Percentiles rank a stretch among this genome's conserved stretches.
phyloP scores from a whole-genome alignment of 352 stramenopile genomes.

The Peronospora belbahrii region DNA sequence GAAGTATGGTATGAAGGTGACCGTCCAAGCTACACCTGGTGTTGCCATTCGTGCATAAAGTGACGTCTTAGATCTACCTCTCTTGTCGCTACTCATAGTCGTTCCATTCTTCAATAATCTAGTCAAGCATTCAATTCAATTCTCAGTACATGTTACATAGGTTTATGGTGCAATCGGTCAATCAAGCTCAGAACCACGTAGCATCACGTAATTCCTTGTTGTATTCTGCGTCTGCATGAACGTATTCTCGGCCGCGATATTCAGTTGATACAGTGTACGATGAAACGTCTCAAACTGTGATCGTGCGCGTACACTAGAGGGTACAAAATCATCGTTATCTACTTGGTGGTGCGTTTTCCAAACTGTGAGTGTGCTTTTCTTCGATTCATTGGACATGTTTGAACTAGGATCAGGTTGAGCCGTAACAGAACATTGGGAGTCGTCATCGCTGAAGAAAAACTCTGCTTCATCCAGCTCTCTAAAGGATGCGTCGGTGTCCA shows the following conservation, averaged over 20 bases:
- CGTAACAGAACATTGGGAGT: constrained; percentile 10
- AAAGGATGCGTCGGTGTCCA: constrained; percentile 16
- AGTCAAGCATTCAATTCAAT: constrained; percentile 4
- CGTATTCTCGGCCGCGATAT: constrained; percentile 15
- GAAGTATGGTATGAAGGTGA: constrained; percentile 33
- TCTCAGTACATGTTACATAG: neutral
- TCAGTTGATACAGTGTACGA: constrained; percentile 13
- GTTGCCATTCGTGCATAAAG: constrained; percentile 12
- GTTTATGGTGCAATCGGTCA: constrained; percentile 1
- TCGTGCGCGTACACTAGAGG: neutral
- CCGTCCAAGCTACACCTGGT: constrained; percentile 10
- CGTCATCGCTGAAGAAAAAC: constrained; percentile 27
- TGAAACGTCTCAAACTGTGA: constrained; percentile 14
- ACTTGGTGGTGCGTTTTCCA: constrained; percentile 1
- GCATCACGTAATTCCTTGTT: constrained; percentile 2
- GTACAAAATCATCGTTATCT: constrained; percentile 18
- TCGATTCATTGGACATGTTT: constrained; percentile 6
- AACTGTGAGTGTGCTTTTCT: constrained; percentile 14
- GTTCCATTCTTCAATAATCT: neutral
- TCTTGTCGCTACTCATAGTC: neutral
- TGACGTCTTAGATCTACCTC: neutral
- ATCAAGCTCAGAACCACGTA: constrained; percentile 14
- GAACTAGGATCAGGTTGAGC: constrained; percentile 15
- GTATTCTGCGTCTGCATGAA: constrained; percentile 14
- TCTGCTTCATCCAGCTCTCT: constrained; percentile 28